Evolutionary conservation across 2,329 filamentous ascomycete species (phyloP).

Genomic region (Clarireedia paspali): DNA sequence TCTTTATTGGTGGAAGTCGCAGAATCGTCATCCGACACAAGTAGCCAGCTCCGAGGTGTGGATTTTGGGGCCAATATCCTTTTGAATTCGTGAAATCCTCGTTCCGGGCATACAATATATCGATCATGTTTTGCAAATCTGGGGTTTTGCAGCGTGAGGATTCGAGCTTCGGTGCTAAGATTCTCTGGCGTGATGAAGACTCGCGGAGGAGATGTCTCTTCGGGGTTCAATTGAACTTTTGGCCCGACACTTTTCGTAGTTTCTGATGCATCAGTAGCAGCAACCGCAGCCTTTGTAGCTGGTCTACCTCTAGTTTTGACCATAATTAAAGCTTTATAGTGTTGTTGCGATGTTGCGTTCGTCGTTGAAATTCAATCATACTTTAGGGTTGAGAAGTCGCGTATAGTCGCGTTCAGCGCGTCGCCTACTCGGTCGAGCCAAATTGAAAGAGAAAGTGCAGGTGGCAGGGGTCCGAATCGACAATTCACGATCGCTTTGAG

Average conservation of each 20-base stretch:
- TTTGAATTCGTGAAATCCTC: conserved; percentile 59
- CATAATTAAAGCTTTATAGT: conserved; percentile 2
- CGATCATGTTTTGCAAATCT: conserved; percentile 46
- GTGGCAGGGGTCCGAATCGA: too few relatives aligned
- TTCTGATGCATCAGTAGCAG: conserved; percentile 14
- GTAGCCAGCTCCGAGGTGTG: conserved; percentile 54
- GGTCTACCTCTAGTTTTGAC: conserved; percentile 26
- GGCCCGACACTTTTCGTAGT: conserved; percentile 21
- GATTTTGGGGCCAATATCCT: conserved; percentile 45
- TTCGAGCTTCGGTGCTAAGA: conserved; percentile 44
- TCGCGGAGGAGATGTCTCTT: conserved; percentile 38
- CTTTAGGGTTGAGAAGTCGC: not conserved
- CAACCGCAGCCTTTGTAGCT: conserved; percentile 18
- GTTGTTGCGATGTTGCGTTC: not conserved
- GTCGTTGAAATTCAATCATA: not conserved
- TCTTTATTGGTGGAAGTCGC: conserved; percentile 16
- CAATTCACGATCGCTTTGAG: too few relatives aligned
- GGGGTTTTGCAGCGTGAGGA: conserved; percentile 54
- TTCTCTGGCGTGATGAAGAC: conserved; percentile 55
- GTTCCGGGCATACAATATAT: conserved; percentile 54
- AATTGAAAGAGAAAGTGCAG: too few relatives aligned
- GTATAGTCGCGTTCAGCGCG: not conserved
- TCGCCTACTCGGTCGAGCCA: too few relatives aligned
- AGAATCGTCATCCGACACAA: conserved; percentile 26
- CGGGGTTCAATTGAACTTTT: conserved; percentile 26